phyloP scores from a whole-genome alignment of 108 stramenopile genomes.

The Cyclostephanos tholiformis region DNA sequence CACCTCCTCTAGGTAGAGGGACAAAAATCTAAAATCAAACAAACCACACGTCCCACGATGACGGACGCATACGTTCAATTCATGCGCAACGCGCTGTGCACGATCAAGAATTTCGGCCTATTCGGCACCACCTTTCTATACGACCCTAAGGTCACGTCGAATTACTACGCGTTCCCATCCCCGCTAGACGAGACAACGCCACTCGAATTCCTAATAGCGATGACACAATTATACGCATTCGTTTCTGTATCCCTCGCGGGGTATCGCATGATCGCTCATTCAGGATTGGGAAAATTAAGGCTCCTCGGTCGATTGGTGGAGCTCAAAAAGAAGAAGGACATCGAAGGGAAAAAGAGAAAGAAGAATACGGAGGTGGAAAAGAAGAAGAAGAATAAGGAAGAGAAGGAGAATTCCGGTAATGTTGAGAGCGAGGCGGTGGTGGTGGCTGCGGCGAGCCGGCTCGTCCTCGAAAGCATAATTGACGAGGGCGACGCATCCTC shows the following conservation, averaged over 20 bases:
- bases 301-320: slow-evolving; percentile 55
- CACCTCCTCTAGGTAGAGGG: too few species aligned
- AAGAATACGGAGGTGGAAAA: neutral
- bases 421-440: slow-evolving; percentile 17
- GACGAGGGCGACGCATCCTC: slow-evolving; percentile 61
- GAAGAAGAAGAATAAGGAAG: too few species aligned
- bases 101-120: slow-evolving; percentile 72
- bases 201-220: slow-evolving; percentile 76
- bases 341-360: neutral
- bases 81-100: slow-evolving; percentile 81
- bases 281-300: slow-evolving; percentile 55
- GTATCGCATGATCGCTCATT: slow-evolving; percentile 46
- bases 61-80: slow-evolving; percentile 89
- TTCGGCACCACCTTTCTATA: slow-evolving; percentile 61
- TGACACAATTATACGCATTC: slow-evolving; percentile 80
- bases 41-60: too few species aligned
- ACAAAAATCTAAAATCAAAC: too few species aligned
- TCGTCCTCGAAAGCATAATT: slow-evolving; percentile 62
- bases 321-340: slow-evolving; percentile 14
- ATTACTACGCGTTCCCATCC: slow-evolving; percentile 57
- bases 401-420: slow-evolving; percentile 18
- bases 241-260: slow-evolving; percentile 55
- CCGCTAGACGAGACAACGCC: slow-evolving; percentile 81
- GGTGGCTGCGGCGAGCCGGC: slow-evolving; percentile 47
- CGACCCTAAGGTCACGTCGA: slow-evolving; percentile 57